Evolutionary conservation across 495 filamentous ascomycete species (phyloP).

Genomic region (Aspergillus hancockii): DNA sequence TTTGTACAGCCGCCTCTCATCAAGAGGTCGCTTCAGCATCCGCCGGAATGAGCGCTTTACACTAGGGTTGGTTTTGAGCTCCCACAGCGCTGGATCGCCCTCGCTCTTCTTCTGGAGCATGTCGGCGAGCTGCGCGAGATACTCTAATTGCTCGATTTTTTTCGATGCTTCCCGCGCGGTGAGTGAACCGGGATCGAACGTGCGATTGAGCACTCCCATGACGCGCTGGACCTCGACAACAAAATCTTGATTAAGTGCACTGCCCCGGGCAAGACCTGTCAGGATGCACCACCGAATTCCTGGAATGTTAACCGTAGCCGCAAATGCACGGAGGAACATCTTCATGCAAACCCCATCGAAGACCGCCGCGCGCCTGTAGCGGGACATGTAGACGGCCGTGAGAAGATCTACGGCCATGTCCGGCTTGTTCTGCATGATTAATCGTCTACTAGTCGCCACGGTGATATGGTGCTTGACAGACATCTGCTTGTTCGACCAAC

Average conservation of each 20-base stretch:
- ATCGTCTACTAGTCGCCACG: slow-evolving; percentile 26
- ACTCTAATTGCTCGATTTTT: slow-evolving; percentile 12
- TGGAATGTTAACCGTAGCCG: slow-evolving; percentile 26
- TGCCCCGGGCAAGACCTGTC: slow-evolving; percentile 35
- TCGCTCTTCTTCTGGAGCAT: slow-evolving; percentile 27
- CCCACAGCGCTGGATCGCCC: slow-evolving; percentile 19
- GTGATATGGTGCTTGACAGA: slow-evolving; percentile 40
- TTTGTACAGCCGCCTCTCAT: slow-evolving; percentile 17
- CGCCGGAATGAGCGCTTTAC: slow-evolving; percentile 17
- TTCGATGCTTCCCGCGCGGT: slow-evolving; percentile 12
- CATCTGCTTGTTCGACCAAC: slow-evolving; percentile 30
- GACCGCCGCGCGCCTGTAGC: slow-evolving; percentile 30
- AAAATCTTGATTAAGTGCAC: slow-evolving; percentile 31
- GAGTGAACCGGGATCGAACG: background rate
- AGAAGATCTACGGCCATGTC: slow-evolving; percentile 37
- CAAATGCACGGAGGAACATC: slow-evolving; percentile 43
- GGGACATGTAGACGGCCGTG: slow-evolving; percentile 40
- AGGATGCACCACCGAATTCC: slow-evolving; percentile 48
- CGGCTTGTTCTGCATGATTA: slow-evolving; percentile 28
- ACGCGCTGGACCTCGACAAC: slow-evolving; percentile 36
- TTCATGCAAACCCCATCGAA: slow-evolving; percentile 46
- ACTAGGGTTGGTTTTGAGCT: slow-evolving; percentile 8
- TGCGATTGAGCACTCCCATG: slow-evolving; percentile 20
- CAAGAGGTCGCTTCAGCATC: slow-evolving; percentile 16
- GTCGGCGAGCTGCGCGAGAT: slow-evolving; percentile 19